Base-by-base conservation (phyloP, 176 grass and related monocot genomes). In the Typha latifolia region DNA sequence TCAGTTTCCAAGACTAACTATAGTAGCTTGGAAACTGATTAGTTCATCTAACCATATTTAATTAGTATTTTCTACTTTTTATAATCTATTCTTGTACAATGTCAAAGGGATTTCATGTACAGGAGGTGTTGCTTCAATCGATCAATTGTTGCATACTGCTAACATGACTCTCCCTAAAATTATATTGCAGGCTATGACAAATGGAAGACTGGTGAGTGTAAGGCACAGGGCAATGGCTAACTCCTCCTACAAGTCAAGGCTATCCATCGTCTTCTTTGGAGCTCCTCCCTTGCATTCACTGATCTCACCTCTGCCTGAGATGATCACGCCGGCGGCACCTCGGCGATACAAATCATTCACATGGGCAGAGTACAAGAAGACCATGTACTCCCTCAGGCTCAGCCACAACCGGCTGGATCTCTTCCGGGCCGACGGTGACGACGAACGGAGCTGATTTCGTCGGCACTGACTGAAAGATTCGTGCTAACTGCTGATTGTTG, bases 301-400 rank as follows among this genome's bases (percentile, higher is more conserved):
- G 4, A 81, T 99, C 49, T 62, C 73, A 1, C 70, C 81, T 0
- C 52, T 90, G 1, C 79, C 34, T 19, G 86, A 87, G 73, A 90
- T 49, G 55, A 76, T 99, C 16, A 52, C 71, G 20, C 32, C 67
- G 9, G 67, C 3, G 15, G 21, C 50, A 68, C 81, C 76, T 0
- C 31, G 76, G 48, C 70, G 69, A 22, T 99, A 99, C 47, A 76
- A 76, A 10, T 61, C 86, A 0, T 93, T 93, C 76, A 99, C 94
- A 14, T 99, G 86, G 89, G 78, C 66, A 4, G 94, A 99, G 70
- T 99, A 90, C 85, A 97, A 97, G 83, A 92, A 76, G 82, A 72
- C 78, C 27, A 99, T 99, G 94, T 99, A 93, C 61, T 68, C 69
- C 61, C 81, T 81, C 37, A 82, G 86, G 70, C 86, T 93, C 3